Evolutionary conservation across 306 rosid species (phyloP).

Genomic region (Sicyos edulis): DNA sequence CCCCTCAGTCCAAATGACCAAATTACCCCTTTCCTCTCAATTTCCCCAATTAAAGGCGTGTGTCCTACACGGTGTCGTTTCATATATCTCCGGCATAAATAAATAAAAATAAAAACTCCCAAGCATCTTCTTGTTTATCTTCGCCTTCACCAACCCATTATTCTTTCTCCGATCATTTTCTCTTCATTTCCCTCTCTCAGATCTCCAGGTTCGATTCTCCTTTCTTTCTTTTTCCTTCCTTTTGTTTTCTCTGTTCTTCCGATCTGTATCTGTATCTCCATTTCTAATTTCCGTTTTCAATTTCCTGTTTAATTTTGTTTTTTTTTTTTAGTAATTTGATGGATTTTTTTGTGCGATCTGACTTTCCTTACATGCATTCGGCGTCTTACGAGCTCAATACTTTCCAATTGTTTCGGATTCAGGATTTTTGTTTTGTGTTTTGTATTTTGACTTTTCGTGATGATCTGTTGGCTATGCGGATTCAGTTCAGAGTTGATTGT

Average conservation of each 20-base stretch:
- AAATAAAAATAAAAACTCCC: not conserved
- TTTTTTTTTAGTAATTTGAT: not conserved
- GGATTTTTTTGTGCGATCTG: conserved; percentile 8
- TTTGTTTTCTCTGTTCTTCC: not conserved
- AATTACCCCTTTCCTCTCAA: not conserved
- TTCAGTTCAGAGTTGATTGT: not conserved
- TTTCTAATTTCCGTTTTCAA: not conserved
- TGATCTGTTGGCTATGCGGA: not conserved
- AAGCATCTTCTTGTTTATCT: not conserved
- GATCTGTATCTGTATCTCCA: not conserved
- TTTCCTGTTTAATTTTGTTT: not conserved
- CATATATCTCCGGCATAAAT: not conserved
- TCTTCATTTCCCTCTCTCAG: conserved; percentile 6
- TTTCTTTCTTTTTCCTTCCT: not conserved
- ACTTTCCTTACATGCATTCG: not conserved
- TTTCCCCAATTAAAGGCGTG: conserved; percentile 10
- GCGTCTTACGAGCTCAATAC: not conserved
- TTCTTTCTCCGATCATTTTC: conserved; percentile 23
- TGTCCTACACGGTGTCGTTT: conserved; percentile 19
- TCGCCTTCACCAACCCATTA: conserved; percentile 24
- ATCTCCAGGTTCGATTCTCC: not conserved
- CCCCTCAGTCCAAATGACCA: not conserved
- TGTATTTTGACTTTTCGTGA: not conserved
- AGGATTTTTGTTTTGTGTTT: not conserved
- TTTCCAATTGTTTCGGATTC: not conserved